Evolutionary conservation across 2,329 filamentous ascomycete species (phyloP), one percentile per base, ranked within the genome.

Genomic region (Botrytis sinoallii): DNA sequence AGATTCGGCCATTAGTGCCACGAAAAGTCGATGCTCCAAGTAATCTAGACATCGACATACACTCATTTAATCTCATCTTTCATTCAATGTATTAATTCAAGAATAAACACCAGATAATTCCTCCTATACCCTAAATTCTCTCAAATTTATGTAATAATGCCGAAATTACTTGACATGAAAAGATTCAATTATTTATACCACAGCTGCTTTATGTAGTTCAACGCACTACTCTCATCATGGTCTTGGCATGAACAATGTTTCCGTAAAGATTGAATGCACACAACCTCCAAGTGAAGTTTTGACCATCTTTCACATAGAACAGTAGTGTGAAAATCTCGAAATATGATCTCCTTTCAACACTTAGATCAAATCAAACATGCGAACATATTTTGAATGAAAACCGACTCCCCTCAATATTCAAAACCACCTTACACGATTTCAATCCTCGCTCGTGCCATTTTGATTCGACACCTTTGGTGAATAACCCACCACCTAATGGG

Each of bases 81-180:
- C 1, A 52, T 1, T 52, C 4, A 9, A 7, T 22, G 9, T 3
- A 9, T n/a, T 4, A 52, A 1, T 14, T 12, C 6, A n/a, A n/a
- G 48, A 52, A 52, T 52, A 14, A n/a, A n/a, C 10, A 10, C 0
- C n/a, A 6, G 4, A 6, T 6, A n/a, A 1, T 52, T n/a, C 0
- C 10, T 52, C 10, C 25, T n/a, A 5, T 3, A 6, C 0, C 25
- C 2, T 2, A 25, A 52, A 0, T 6, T 52, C n/a, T 14, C 12
- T 14, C 12, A 16, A 6, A 1, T 14, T n/a, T 7, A 16, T n/a
- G 4, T 16, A 5, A 25, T 3, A 52, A 52, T n/a, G 12, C 2
- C 2, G 0, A 0, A 0, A n/a, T 52, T 7, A 7, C 2, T n/a
- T n/a, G 5, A 6, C 4, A 52, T 7, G 0, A n/a, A n/a, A 10